Evolutionary conservation across 345 rosid genomes (phyloP), one percentile per base, ranked within the genome.

Genomic region (Mangifera indica): DNA sequence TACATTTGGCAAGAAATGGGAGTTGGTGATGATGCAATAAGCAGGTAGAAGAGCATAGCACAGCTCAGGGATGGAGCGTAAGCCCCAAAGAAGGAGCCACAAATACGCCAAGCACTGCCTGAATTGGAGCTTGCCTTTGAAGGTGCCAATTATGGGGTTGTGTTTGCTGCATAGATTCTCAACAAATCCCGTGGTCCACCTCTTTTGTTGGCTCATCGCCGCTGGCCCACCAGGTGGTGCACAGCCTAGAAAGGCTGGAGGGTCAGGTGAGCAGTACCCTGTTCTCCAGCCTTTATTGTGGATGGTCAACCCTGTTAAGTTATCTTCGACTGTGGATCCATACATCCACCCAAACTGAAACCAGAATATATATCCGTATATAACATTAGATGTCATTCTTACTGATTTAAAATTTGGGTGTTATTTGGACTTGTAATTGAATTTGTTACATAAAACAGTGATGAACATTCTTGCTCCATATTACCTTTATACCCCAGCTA

Each of bases 161-260:
- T 46, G 76, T 37, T 65, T 75, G 78, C 74, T 74, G 53, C 86
- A 59, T 53, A 87, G 64, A 32, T 82, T 45, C 75, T 91, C 96
- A 10, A 86, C 84, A 14, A 85, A 5, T 8, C 96, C 98, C 0
- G 90, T 84, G 15, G 81, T 71, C 96, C 96, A 93, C 62, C 93
- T 81, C 67, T 86, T 86, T 29, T 78, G 81, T 29, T 91, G 97
- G 55, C 60, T 52, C 88, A 93, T 58, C 0, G 79, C 61, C 2
- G 62, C 78, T 0, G 91, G 86, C 5, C 86, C 85, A 15, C 79
- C 72, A 0, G 79, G 14, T 0, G 92, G 92, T 17, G 83, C 76
- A 63, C 86, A 85, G 0, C 98, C 96, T 14, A 87, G 61, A 72
- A 93, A 93, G 0, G 89, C 90, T 0, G 81, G 85, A 17, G 88